Base-by-base conservation (phyloP, 2,329 filamentous ascomycete species). In the Sordariomycetes sp. region DNA sequence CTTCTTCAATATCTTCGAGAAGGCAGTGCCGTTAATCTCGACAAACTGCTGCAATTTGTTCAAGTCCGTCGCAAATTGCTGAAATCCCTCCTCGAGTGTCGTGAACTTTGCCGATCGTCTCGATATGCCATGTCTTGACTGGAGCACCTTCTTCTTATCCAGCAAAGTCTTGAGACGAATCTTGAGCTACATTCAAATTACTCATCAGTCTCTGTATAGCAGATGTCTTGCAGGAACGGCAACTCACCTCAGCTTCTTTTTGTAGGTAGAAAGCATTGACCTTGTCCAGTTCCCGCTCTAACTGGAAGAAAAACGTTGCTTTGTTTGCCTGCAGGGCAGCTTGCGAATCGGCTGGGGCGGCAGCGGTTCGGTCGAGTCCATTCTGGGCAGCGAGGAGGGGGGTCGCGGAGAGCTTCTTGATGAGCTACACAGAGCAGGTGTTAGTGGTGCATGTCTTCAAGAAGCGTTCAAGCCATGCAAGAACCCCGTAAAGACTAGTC, bases 11-110 rank as follows among this genome's bases (percentile, higher is more conserved):
- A 98, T 98, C 59, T 98, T 98, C 19, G 90, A 95, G 57, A 96
- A 95, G 12, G 88, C 92, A 2, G 86, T 95, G 50, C 92, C 90
- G 54, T 98, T 98, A 54, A 96, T 85, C 58, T 96, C 90, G 44
- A 98, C 87, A 59, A 96, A 98, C 66, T 96, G 92, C 67, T 95
- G 87, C 12, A 98, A 74, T 62, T 98, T 98, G 64, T 94, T 94
- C 30, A 98, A 64, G 54, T 98, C 92, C 52, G 85, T 90, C 52
- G 88, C 88, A 56, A 98, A 98, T 57, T 96, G 86, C 48, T 94
- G 87, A 51, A 96, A 94, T 10, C 92, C 92, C 65, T 98, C 92
- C 54, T 96, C 86, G 15, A 98, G 70, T 0, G 88, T 92, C 21
- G 92, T 87, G 53, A 95, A 95, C 56, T 92, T 92, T 37, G 88